Evolutionary conservation across 352 stramenopile species (phyloP).

Genomic region (Phytophthora agathidicida): DNA sequence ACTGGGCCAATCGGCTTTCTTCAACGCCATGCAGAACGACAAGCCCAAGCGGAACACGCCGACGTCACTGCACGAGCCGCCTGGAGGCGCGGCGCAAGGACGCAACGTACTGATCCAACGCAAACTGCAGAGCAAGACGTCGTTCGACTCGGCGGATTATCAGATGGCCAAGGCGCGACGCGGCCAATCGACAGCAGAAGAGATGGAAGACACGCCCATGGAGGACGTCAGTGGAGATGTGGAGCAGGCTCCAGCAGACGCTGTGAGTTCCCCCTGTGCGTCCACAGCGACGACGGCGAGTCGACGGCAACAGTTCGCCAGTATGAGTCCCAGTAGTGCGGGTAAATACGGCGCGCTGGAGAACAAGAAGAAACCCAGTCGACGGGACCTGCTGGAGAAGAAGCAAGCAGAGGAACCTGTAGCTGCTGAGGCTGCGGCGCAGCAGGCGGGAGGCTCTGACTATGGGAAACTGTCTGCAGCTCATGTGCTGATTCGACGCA

Average conservation of each 20-base stretch:
- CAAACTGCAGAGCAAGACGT: conserved; percentile 71
- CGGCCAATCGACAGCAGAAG: background rate
- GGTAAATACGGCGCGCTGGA: conserved; percentile 56
- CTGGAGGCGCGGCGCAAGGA: conserved; percentile 46
- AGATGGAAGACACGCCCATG: conserved; percentile 36
- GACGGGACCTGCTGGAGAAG: conserved; percentile 46
- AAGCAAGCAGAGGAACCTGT: conserved; percentile 6
- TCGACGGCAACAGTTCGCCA: conserved; percentile 35
- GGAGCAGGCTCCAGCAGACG: background rate
- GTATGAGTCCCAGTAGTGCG: conserved; percentile 64
- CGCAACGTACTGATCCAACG: conserved; percentile 76
- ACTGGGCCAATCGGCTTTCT: conserved; percentile 49
- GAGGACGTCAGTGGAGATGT: conserved; percentile 31
- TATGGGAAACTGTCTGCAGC: conserved; percentile 71
- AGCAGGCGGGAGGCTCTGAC: conserved; percentile 30
- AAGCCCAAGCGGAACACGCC: conserved; percentile 11
- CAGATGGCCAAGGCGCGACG: conserved; percentile 49
- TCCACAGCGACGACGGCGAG: conserved; percentile 18
- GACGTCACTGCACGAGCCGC: conserved; percentile 12
- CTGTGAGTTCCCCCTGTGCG: conserved; percentile 57
- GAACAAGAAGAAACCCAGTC: conserved; percentile 32
- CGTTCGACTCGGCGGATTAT: conserved; percentile 84
- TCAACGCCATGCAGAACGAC: conserved; percentile 42
- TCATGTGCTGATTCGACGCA: conserved; percentile 81
- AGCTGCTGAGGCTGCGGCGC: conserved; percentile 3